phyloP scores from a whole-genome alignment of 2,329 filamentous ascomycete species.

The Coniochaeta sp. region DNA sequence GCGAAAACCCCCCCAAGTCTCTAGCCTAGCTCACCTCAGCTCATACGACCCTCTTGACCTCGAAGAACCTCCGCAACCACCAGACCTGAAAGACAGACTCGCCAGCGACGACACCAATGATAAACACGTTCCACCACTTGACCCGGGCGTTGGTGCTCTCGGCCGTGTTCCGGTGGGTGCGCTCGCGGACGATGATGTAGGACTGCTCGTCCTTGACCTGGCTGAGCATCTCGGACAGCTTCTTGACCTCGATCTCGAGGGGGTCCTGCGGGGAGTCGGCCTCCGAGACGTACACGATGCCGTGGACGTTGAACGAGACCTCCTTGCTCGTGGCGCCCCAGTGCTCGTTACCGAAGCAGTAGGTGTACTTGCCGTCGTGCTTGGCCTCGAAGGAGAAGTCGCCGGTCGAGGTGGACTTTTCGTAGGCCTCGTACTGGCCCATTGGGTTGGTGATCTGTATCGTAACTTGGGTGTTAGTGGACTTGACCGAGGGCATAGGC shows the following conservation, averaged over 20 bases:
- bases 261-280: conserved; percentile 78
- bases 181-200: conserved; percentile 92
- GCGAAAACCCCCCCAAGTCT: too few relatives aligned
- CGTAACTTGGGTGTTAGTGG: conserved; percentile 8
- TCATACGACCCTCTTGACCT: conserved; percentile 37
- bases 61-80: conserved; percentile 98
- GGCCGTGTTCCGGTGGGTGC: conserved; percentile 95
- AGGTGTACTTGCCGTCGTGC: conserved; percentile 81
- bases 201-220: conserved; percentile 97
- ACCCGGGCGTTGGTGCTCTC: conserved; percentile 96
- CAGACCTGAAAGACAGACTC: conserved; percentile 98
- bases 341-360: conserved; percentile 99
- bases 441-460: conserved; percentile 69
- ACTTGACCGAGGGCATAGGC: neutral
- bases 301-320: conserved; percentile 98
- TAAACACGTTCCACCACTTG: conserved; percentile 99
- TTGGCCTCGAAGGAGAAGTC: conserved; percentile 87
- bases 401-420: conserved; percentile 77
- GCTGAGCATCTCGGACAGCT: conserved; percentile 75
- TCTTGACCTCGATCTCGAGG: conserved; percentile 81
- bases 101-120: conserved; percentile 79
- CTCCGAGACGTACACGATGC: conserved; percentile 94
- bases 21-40: too few relatives aligned
- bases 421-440: conserved; percentile 69
- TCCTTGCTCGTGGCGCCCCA: conserved; percentile 97